Percentiles rank a stretch among this genome's conserved stretches.
Conservation (phyloP, 1,284 basidiomycete species). For the Puccinia novopanici region DNA sequence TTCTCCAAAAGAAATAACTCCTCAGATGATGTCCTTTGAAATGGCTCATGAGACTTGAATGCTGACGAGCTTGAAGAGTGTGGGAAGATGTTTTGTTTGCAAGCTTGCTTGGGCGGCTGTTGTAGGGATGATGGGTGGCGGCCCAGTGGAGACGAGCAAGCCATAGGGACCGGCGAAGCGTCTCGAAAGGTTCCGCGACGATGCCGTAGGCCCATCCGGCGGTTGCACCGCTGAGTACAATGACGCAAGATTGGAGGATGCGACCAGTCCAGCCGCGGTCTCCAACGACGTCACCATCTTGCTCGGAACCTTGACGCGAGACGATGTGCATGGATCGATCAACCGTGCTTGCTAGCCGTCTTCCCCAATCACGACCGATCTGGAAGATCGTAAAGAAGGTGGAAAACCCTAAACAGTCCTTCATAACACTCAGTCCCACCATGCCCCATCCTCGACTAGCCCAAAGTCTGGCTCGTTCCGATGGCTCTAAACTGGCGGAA, state of each 20-base stretch:
- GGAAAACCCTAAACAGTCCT: constrained; percentile 38
- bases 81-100: not conserved
- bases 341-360: constrained; percentile 10
- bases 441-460: constrained; percentile 30
- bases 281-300: not conserved
- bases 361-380: constrained; percentile 40
- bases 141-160: constrained; percentile 36
- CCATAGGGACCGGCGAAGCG: constrained; percentile 19
- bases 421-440: constrained; percentile 19
- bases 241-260: constrained; percentile 36
- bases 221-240: constrained; percentile 33
- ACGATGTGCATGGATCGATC: constrained; percentile 35
- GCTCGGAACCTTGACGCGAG: not conserved
- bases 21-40: constrained; percentile 4
- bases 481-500: not conserved
- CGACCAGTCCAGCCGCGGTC: constrained; percentile 28
- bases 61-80: not conserved
- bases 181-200: constrained; percentile 34
- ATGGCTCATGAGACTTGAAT: not conserved
- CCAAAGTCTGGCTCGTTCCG: constrained; percentile 2
- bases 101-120: not conserved
- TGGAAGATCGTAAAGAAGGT: constrained; percentile 39
- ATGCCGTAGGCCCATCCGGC: constrained; percentile 40
- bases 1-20: not conserved
- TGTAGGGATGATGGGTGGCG: not conserved